phyloP scores from a whole-genome alignment of 2,329 filamentous ascomycete species.

The Pestalotiopsis fici region DNA sequence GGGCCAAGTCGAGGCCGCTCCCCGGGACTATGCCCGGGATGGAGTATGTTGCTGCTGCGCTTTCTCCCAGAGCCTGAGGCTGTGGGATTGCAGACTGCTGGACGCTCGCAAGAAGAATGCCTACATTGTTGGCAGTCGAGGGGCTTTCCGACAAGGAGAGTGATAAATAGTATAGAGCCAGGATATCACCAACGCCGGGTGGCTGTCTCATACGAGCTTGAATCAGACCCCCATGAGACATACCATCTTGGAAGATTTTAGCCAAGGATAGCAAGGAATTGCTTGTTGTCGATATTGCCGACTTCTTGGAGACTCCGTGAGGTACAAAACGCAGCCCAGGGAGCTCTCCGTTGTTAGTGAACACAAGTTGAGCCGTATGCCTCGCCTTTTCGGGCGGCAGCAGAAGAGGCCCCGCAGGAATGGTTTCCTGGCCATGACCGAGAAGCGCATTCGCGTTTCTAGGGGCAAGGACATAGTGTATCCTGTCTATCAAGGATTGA shows the following conservation, averaged over 20 bases:
- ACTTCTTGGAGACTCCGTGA: constrained; percentile 71
- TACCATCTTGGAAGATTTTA: constrained; percentile 96
- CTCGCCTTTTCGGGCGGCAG: constrained; percentile 83
- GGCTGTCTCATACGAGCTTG: constrained; percentile 60
- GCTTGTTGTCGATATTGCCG: constrained; percentile 89
- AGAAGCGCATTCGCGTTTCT: constrained; percentile 31
- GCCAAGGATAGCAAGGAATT: constrained; percentile 93
- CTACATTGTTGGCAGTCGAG: constrained; percentile 97
- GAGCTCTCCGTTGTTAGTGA: constrained; percentile 72
- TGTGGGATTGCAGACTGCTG: constrained; percentile 63
- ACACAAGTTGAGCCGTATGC: constrained; percentile 80
- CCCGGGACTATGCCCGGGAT: constrained; percentile 83
- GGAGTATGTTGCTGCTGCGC: constrained; percentile 35
- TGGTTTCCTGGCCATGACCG: constrained; percentile 28
- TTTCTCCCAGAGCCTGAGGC: constrained; percentile 27
- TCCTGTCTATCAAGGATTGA: constrained; percentile 74
- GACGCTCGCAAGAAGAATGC: constrained; percentile 92
- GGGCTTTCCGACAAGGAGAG: constrained; percentile 93
- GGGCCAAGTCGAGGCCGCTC: constrained; percentile 82
- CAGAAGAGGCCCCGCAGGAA: constrained; percentile 65
- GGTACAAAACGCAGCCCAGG: constrained; percentile 77
- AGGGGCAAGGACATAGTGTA: constrained; percentile 69
- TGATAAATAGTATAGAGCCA: constrained; percentile 94
- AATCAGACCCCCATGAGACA: constrained; percentile 70
- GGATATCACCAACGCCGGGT: constrained; percentile 84